Evolutionary conservation across 306 rosid species (phyloP).

Genomic region (Coriaria nepalensis): DNA sequence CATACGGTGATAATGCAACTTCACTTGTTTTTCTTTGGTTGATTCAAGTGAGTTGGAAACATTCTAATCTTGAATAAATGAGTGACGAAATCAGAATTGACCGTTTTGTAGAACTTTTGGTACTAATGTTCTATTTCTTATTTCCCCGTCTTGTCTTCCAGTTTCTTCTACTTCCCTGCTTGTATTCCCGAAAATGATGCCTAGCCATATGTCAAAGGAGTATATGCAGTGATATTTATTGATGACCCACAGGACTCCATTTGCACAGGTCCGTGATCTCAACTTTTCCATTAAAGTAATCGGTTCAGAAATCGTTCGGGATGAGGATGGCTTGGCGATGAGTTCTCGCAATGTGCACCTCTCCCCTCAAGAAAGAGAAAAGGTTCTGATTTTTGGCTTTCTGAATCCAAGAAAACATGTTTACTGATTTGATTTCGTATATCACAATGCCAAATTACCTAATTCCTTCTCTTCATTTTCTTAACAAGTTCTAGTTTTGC

Average conservation of each 20-base stretch:
- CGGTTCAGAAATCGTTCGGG: constrained; percentile 60
- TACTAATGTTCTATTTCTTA: not conserved
- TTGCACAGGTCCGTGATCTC: constrained; percentile 77
- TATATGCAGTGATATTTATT: too few relatives aligned
- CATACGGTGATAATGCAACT: too few relatives aligned
- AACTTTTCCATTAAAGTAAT: constrained; percentile 60
- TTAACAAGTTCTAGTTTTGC: not conserved
- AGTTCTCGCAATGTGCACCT: constrained; percentile 88
- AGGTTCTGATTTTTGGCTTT: constrained; percentile 27
- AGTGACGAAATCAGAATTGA: too few relatives aligned
- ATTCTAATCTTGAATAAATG: not conserved
- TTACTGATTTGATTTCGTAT: too few relatives aligned
- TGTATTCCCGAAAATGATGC: not conserved
- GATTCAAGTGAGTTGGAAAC: not conserved
- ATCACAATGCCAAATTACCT: too few relatives aligned
- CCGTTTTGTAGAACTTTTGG: not conserved
- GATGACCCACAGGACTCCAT: not conserved
- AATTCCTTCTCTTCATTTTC: too few relatives aligned
- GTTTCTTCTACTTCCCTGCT: too few relatives aligned
- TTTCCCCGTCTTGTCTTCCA: too few relatives aligned
- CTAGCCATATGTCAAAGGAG: not conserved
- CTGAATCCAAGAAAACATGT: too few relatives aligned
- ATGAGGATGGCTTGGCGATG: constrained; percentile 77
- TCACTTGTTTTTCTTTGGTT: too few relatives aligned
- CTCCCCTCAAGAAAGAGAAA: constrained; percentile 54